A percentile compares a stretch with the other conserved stretches of the same genome.
These are phyloP conservation scores for Mycosphaerella sp. DNA, from an alignment of 2,329 filamentous ascomycete species.

Conservation along the genomic window DNA sequence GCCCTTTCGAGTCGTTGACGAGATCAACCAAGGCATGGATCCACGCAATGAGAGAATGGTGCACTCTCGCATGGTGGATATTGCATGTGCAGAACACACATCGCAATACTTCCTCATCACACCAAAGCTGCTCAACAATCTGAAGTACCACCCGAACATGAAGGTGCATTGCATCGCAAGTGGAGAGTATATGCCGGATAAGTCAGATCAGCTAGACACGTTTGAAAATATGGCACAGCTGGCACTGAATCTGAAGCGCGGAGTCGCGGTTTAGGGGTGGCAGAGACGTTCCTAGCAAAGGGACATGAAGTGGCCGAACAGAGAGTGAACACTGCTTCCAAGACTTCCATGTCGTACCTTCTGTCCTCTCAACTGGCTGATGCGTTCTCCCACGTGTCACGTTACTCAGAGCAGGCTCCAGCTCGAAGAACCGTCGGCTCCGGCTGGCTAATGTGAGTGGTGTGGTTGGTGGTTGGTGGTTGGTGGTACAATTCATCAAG, in stretches of 20 bases:
- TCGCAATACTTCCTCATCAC: conserved; percentile 91
- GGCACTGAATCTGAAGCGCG: conserved; percentile 22
- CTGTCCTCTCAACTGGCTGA: too few relatives aligned
- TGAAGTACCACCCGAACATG: conserved; percentile 87
- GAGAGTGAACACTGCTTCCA: too few relatives aligned
- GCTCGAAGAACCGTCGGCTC: too few relatives aligned
- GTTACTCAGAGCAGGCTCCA: too few relatives aligned
- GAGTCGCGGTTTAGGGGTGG: not conserved
- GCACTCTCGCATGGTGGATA: conserved; percentile 95
- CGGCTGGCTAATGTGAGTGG: too few relatives aligned
- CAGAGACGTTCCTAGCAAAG: not conserved
- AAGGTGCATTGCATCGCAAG: conserved; percentile 88
- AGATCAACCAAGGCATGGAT: conserved; percentile 99
- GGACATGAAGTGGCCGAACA: too few relatives aligned
- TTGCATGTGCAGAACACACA: conserved; percentile 63
- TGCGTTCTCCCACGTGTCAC: too few relatives aligned
- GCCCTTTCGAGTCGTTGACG: conserved; percentile 95
- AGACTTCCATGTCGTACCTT: too few relatives aligned
- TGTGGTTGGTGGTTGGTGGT: too few relatives aligned
- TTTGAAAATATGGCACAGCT: conserved; percentile 36
- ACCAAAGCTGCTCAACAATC: conserved; percentile 79
- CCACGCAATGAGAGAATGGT: conserved; percentile 97
- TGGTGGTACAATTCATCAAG: too few relatives aligned
- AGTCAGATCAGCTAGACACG: conserved; percentile 37
- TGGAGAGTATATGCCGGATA: conserved; percentile 57